Evolutionary conservation across 805 yeast species (phyloP), one percentile per base, ranked within the genome.

Genomic region (Saturnispora sanitii): DNA sequence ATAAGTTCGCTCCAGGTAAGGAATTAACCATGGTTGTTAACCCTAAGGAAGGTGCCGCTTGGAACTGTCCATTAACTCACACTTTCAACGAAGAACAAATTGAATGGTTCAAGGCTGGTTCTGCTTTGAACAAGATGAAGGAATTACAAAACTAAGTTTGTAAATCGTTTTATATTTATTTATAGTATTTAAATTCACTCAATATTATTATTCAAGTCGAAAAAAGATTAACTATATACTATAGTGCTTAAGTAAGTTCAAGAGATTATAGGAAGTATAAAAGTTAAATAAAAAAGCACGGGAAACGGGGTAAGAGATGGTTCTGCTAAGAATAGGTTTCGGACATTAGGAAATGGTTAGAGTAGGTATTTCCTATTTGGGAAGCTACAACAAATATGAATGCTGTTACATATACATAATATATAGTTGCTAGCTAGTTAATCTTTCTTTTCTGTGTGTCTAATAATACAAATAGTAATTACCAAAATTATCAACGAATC

Each of bases 71-170:
- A 70, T 83, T 92, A 66, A 77, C 95, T 43, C 98, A 92, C 77
- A 92, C 98, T 51, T 92, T 84, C 77, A 92, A 92, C 77, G 48
- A 64, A 49, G 96, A 92, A 75, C 98, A 90, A 76, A 83, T 90
- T 63, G 96, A 85, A 65, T 90, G 97, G 97, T 90, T 90, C 83
- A 90, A 85, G 77, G 79, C 82, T 59, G 98, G 98, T 73, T 87
- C 96, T 56, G 98, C 98, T 66, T 81, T 92, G 72, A 92, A 92
- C 85, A 85, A 82, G 76, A 85, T 87, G 66, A 41, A 45, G 40
- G 47, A 43, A 38, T 45, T 54, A 42, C 49, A 53, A 49, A 40
- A 38, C 30, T 29, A 25, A 35, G 25, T 16, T 18, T 36, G 16
- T 27, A 12, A 27, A 16, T 42, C 23, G 34, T 20, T 26, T 21